These are phyloP conservation scores for Zygoascus tannicola DNA, from an alignment of 805 yeast species.

Conservation along the genomic window DNA sequence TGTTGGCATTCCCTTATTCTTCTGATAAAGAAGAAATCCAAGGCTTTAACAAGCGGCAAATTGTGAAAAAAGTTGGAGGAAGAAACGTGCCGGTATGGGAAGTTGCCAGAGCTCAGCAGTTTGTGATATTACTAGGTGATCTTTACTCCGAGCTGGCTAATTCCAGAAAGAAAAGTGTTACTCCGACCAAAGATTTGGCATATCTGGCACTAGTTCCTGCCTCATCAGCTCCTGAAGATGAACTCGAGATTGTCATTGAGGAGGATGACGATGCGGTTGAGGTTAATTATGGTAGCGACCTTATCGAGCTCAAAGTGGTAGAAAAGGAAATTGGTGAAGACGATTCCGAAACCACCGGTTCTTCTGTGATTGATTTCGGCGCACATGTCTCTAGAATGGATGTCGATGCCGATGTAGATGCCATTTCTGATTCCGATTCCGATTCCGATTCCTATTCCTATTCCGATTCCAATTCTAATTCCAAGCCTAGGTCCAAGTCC, in stretches of 20 bases:
- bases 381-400: neutral
- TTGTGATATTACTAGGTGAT: conserved; percentile 60
- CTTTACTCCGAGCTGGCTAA: conserved; percentile 64
- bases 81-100: conserved; percentile 71
- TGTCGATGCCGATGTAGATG: neutral
- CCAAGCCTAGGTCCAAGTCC: neutral
- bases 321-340: neutral
- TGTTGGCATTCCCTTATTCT: conserved; percentile 42
- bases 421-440: neutral
- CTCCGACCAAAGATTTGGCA: conserved; percentile 77
- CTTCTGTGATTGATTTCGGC: neutral
- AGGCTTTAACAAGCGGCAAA: conserved; percentile 15
- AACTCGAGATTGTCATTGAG: conserved; percentile 10
- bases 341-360: neutral
- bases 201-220: conserved; percentile 61
- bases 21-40: conserved; percentile 10
- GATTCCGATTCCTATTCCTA: too few relatives aligned
- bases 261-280: conserved; percentile 4
- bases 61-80: conserved; percentile 74
- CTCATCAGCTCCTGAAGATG: conserved; percentile 23
- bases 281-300: neutral
- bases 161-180: conserved; percentile 52
- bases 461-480: neutral
- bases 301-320: neutral
- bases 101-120: conserved; percentile 71